Evolutionary conservation across 2,329 filamentous ascomycete genomes (phyloP), one percentile per base, ranked within the genome.

Genomic region (Karstenula rhodostoma): DNA sequence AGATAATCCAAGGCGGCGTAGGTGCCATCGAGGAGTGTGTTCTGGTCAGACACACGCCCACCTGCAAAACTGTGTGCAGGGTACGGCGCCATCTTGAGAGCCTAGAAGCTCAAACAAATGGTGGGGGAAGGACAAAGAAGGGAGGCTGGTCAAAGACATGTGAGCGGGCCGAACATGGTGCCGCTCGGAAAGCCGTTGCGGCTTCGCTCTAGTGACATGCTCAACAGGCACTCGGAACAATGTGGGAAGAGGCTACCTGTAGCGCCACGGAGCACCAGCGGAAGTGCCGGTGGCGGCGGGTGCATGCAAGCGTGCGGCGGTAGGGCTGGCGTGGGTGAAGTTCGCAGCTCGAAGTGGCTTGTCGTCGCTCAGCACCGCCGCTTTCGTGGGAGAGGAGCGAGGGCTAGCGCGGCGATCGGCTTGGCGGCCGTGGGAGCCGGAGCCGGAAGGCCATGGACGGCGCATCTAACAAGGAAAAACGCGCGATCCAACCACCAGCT

Each of bases 21-120:
- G 1, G 77, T 78, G 57, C 77, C 77, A 10, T 69, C 53, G 12
- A 77, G 67, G 53, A 79, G 68, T 7, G 68, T 71, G 57, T 76
- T 76, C 17, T 42, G 22, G 17, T 67, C 47, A 15, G 57, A 27
- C 10, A 46, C 42, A 25, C 61, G 33, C 6, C 59, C 67, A 51
- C 67, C 66, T 32, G 59, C 48, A 40, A 59, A 46, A 15, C 55
- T 50, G 17, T 60, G 62, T 19, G 19, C 53, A 55, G 68, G 37
- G 37, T 40, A 75, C 27, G 72, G 72, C 50, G 69, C 61, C 73
- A 75, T 77, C 7, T 35, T 66, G 53, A 17, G 10, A 40, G 43
- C 27, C 33, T 43, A 59, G 15, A 12, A 53, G 58, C 47, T 35
- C 42, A 32, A 22, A 19, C 15, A n/a, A 42, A 13, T n/a, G 54